Evolutionary conservation across 768 basidiomycete species (phyloP).

Genomic region (Neoboletus subvelutipes): DNA sequence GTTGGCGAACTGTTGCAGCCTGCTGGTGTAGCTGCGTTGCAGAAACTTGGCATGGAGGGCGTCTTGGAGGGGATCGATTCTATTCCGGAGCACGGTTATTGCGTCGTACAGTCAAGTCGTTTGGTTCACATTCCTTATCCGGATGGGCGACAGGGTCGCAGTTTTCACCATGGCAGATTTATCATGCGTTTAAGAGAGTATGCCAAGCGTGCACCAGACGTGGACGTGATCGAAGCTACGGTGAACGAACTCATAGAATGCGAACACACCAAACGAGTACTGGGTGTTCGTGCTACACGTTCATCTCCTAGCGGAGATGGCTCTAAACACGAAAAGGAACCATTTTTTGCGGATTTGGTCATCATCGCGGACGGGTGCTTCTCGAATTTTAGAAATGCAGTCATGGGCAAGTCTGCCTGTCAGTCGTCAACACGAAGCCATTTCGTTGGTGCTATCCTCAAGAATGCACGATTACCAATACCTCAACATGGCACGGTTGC

Average conservation of each 20-base stretch:
- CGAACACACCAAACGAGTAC: constrained; percentile 46
- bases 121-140: constrained; percentile 92
- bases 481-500: constrained; percentile 81
- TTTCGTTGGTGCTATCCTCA: constrained; percentile 84
- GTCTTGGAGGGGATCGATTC: constrained; percentile 89
- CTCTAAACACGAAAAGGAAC: constrained; percentile 43
- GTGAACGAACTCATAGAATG: constrained; percentile 73
- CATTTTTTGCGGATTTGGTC: constrained; percentile 73
- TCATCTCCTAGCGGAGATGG: constrained; percentile 32
- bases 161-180: constrained; percentile 94
- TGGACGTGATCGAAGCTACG: constrained; percentile 84
- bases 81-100: constrained; percentile 81
- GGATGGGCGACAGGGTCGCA: constrained; percentile 63
- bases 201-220: constrained; percentile 57
- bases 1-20: constrained; percentile 97
- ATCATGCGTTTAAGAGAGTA: constrained; percentile 74
- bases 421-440: constrained; percentile 66
- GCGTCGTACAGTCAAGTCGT: constrained; percentile 59
- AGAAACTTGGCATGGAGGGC: constrained; percentile 70
- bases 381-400: constrained; percentile 79
- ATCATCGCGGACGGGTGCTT: constrained; percentile 94
- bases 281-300: constrained; percentile 66
- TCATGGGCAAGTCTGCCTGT: constrained; percentile 51
- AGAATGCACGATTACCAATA: constrained; percentile 72
- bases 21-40: constrained; percentile 76